These are phyloP conservation scores for Chrysoporthe deuterocubensis DNA, from an alignment of 2,329 filamentous ascomycete genomes.

Conservation along the genomic window DNA sequence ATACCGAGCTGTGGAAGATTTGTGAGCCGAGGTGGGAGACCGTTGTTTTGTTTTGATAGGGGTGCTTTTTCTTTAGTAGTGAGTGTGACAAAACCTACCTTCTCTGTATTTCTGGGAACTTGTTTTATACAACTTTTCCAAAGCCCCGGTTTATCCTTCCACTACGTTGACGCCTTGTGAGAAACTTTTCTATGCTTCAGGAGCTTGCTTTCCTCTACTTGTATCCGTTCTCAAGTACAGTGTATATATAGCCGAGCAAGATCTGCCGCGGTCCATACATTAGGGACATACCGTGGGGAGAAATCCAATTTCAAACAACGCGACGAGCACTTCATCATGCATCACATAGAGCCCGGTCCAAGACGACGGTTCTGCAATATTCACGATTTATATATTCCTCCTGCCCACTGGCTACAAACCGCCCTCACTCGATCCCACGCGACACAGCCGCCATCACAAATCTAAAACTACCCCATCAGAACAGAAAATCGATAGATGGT, in stretches of 20 bases:
- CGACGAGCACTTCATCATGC: background rate
- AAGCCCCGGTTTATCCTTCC: no score
- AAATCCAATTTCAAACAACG: background rate
- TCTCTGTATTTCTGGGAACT: background rate
- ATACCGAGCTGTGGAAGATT: background rate
- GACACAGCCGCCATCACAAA: background rate
- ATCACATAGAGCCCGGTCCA: background rate
- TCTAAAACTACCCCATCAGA: background rate
- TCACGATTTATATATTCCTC: background rate
- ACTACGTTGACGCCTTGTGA: no score
- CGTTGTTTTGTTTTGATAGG: conserved; percentile 9
- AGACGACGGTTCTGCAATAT: background rate
- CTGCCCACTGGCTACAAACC: background rate
- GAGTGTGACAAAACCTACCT: no score
- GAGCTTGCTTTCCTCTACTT: background rate
- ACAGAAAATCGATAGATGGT: conserved; percentile 4
- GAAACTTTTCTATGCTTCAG: no score
- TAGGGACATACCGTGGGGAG: background rate
- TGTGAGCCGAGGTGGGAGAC: conserved; percentile 10
- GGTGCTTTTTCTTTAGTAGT: background rate
- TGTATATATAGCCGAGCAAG: background rate
- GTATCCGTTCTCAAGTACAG: background rate
- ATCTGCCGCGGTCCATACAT: background rate
- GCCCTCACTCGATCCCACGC: background rate
- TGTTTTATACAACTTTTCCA: background rate